Base-by-base conservation (phyloP, 225 moss, liverwort and hornwort genomes). In the Sphagnum contortum region DNA sequence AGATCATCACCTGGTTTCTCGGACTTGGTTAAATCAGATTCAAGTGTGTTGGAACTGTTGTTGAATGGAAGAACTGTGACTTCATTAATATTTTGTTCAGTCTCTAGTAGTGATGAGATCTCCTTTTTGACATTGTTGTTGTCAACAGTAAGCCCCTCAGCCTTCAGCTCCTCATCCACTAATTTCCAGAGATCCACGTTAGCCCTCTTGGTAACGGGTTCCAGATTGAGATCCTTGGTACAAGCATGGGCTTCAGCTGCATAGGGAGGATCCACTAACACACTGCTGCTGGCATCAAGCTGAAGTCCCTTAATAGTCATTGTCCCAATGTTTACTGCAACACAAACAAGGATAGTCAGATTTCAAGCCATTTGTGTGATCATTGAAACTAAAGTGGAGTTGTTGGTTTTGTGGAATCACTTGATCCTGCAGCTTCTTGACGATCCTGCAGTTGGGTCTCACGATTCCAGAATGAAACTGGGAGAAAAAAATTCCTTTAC, bases 291-390 rank as follows among this genome's bases (percentile, higher is more conserved):
- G 61, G 2, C 56, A 63, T 75, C 71, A 52, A 72, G 46, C 55
- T 65, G 64, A 61, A 79, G 61, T 48, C 78, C 78, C 63, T 70
- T 72, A 48, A 85, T 76, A 3, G 70, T 81, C 84, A 85, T 85
- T 5, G 11, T 73, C 45, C 84, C 84, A 46, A 79, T 48, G 65
- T 85, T 85, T 60, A 85, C 84, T 85, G 81, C 65, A 60, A 48
- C 51, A 29, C 29, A 29, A 29, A 29, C 29, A 29, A 29, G 29
- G 29, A 29, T 29, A 29, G 29, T 29, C 14, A 66, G 9, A 60
- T 7, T 11, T 9, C 61, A 3, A 52, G 9, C 5, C 52, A 5
- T 1, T 52, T 52, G 52, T 5, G 5, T 52, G 62, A 62, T 44
- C 3, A 5, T 11, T 11, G 45, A 61, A 61, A 11, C 5, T 6